phyloP scores from a whole-genome alignment of 345 rosid species.

The Geranium rotundifolium region DNA sequence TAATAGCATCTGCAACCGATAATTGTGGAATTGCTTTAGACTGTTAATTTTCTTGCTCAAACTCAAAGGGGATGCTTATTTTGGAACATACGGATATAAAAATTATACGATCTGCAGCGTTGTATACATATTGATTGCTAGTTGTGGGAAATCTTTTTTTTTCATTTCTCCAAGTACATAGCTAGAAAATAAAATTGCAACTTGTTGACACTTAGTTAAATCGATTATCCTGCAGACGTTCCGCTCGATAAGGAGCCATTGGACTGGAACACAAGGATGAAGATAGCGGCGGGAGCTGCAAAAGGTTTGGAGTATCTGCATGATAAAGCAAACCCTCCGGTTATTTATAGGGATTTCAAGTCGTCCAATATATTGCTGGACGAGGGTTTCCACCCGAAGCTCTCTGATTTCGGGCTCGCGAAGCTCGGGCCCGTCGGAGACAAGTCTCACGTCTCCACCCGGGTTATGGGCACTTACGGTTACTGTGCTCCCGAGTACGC shows the following conservation, averaged over 20 bases:
- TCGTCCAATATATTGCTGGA: slow-evolving; percentile 89
- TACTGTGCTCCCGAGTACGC: slow-evolving; percentile 99
- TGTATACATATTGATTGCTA: no score
- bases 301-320: slow-evolving; percentile 91
- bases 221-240: slow-evolving; percentile 38
- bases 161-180: background rate
- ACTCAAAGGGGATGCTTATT: no score
- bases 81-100: no score
- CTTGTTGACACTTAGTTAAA: background rate
- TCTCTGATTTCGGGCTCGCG: slow-evolving; percentile 98
- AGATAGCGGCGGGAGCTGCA: slow-evolving; percentile 97
- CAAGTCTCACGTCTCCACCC: slow-evolving; percentile 94
- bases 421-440: slow-evolving; percentile 98
- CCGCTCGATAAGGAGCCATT: slow-evolving; percentile 86
- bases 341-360: slow-evolving; percentile 90
- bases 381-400: slow-evolving; percentile 87
- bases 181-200: background rate
- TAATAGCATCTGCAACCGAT: background rate
- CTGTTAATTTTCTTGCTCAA: no score
- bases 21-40: background rate
- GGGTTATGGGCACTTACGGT: slow-evolving; percentile 99
- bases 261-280: slow-evolving; percentile 96
- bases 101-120: no score
- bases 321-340: slow-evolving; percentile 91
- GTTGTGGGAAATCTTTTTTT: no score